Conservation (phyloP, 345 rosid genomes). For the Syzygium aqueum region DNA sequence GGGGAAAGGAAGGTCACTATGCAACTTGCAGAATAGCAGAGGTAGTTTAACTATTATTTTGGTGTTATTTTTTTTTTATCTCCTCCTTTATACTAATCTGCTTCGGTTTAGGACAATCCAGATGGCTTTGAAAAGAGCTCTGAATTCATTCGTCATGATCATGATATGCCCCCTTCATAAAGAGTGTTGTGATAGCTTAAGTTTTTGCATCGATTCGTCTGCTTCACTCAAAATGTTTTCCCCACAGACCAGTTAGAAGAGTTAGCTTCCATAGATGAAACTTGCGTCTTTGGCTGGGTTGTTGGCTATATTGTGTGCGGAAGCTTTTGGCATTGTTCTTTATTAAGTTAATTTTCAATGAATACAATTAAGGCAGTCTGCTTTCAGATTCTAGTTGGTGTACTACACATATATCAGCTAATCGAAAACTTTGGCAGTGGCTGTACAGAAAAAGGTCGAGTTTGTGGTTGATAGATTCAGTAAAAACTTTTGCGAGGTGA, state of each 20-base stretch:
- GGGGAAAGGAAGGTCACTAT: slow-evolving; percentile 90
- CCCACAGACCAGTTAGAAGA: neutral
- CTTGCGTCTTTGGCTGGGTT: neutral
- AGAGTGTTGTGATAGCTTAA: neutral
- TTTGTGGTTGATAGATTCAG: neutral
- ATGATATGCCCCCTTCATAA: neutral
- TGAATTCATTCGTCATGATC: neutral
- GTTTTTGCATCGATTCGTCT: neutral
- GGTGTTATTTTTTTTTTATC: neutral
- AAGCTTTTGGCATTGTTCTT: neutral
- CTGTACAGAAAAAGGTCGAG: neutral
- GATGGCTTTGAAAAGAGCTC: neutral
- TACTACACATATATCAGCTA: neutral
- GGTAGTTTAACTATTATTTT: slow-evolving; percentile 19
- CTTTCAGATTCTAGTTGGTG: neutral
- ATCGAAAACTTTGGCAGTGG: neutral
- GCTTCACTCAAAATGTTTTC: neutral
- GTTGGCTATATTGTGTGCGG: neutral
- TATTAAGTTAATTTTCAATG: neutral
- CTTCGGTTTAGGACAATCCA: neutral
- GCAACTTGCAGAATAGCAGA: slow-evolving; percentile 80
- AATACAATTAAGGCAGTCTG: neutral
- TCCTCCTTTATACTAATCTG: neutral
- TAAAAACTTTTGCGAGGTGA: neutral
- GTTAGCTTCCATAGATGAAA: neutral